phyloP scores from a whole-genome alignment of 495 filamentous ascomycete genomes.

The Penicillium angulare region DNA sequence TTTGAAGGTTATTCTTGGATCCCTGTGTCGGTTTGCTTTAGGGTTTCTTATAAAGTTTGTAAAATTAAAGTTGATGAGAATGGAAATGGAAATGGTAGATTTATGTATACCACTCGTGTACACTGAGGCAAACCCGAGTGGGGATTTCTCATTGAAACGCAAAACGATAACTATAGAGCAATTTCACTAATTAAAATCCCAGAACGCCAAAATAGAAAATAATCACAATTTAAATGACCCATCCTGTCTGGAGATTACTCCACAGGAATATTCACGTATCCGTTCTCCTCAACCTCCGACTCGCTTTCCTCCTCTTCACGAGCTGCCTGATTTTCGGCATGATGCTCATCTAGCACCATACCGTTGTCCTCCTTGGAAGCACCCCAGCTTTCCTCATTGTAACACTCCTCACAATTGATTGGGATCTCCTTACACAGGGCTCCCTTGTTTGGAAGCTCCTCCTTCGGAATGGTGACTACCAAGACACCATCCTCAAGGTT shows the following conservation, averaged over 20 bases:
- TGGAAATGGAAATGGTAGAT: no score
- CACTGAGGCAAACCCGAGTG: neutral
- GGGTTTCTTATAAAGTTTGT: no score
- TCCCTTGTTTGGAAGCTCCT: no score
- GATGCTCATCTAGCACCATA: constrained; percentile 17
- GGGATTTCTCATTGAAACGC: constrained; percentile 2
- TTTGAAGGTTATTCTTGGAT: no score
- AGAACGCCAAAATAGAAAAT: neutral
- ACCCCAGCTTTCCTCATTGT: no score
- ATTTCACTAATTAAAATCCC: neutral
- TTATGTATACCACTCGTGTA: neutral
- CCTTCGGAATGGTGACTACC: constrained; percentile 66
- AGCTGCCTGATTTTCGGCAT: constrained; percentile 9
- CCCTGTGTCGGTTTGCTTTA: no score
- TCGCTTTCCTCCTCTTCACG: constrained; percentile 24
- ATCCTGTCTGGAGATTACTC: constrained; percentile 10
- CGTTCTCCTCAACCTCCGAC: constrained; percentile 23
- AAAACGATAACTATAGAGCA: no score
- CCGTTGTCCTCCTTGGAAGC: constrained; percentile 18
- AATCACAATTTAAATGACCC: neutral
- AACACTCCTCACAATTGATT: no score
- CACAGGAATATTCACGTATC: constrained; percentile 33
- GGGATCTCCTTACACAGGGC: no score
- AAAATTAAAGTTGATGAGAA: no score
- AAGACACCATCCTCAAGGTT: constrained; percentile 71